Base-by-base conservation (phyloP, 1,284 basidiomycete species). In the Austroboletus novae-zelandiae region DNA sequence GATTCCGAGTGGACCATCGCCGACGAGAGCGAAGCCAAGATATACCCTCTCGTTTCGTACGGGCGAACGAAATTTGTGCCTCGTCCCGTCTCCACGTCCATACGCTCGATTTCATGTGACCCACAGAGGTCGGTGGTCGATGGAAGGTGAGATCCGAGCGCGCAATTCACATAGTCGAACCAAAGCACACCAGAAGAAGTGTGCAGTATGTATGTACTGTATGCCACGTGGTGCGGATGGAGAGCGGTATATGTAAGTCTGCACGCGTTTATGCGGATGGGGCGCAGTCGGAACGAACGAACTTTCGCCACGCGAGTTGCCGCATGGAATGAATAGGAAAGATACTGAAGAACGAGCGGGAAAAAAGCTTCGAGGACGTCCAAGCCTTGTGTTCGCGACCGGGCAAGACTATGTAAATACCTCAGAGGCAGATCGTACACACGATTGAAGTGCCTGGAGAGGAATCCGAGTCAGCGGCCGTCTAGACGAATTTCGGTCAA, bases 331-430 rank as follows among this genome's bases (percentile, higher is more conserved):
- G 67, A 91, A 78, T 80, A 48, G 56, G 11, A 9, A 23, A 48
- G 8, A 5, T 9, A 3, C 27, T 55, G 18, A 45, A 7, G 5
- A 3, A 13, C 34, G 17, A 9, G 15, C 15, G 13, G 18, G n/a
- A 4, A 41, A 34, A 37, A n/a, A 14, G 35, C 5, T 17, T 45
- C 5, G 3, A 10, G n/a, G 59, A 74, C 69, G 70, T 64, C 78
- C 83, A 84, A 17, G 84, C 83, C 72, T 88, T 88, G 70, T 87
- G 80, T 67, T 86, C 85, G 60, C 88, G 83, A 30, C 79, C 78
- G 7, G 83, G 75, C 9, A 88, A 72, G 13, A 86, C 78, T 9
- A 80, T 76, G 56, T 80, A 80, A 43, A 86, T 75, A 23, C 20
- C 20, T 23, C n/a, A n/a, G n/a, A 4, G 86, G 83, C 44, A 86